Percentiles rank a stretch among this genome's conserved stretches.
Evolutionary conservation across 2,329 filamentous ascomycete species (phyloP).

Genomic region (Fusarium mexicanum): DNA sequence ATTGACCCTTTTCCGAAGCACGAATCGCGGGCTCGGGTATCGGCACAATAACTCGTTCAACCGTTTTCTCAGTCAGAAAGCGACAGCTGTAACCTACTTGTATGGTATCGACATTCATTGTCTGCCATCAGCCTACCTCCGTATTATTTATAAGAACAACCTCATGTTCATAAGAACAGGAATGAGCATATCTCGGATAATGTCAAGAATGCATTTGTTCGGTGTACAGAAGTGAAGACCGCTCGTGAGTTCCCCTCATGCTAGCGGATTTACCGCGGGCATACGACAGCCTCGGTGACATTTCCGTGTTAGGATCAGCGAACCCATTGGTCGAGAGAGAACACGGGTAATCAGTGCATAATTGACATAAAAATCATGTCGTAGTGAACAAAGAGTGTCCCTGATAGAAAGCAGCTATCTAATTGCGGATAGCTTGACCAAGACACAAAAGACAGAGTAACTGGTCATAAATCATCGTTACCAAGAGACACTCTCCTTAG

Average conservation of each 20-base stretch:
- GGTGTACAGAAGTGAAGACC: background rate
- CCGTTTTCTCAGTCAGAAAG: background rate
- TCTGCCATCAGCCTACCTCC: too few species aligned
- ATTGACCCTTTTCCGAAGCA: background rate
- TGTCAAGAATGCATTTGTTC: background rate
- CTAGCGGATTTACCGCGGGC: background rate
- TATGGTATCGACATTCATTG: background rate
- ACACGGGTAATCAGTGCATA: too few species aligned
- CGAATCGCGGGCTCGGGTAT: background rate
- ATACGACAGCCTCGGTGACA: background rate
- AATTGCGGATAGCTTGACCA: background rate
- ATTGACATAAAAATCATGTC: background rate
- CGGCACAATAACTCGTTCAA: background rate
- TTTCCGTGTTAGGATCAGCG: background rate
- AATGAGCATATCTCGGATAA: background rate
- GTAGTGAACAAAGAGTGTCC: background rate
- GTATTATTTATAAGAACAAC: accelerated
- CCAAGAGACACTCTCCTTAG: accelerated
- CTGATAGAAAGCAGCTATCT: background rate
- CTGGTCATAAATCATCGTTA: background rate
- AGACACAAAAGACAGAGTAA: too few species aligned
- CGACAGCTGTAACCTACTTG: background rate
- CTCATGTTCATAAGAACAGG: too few species aligned
- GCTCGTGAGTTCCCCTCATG: background rate
- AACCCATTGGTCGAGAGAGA: background rate